Percentiles rank a stretch among this genome's conserved stretches.
Evolutionary conservation across 495 filamentous ascomycete species (phyloP).

Genomic region (Lasiosphaeris hirsuta): DNA sequence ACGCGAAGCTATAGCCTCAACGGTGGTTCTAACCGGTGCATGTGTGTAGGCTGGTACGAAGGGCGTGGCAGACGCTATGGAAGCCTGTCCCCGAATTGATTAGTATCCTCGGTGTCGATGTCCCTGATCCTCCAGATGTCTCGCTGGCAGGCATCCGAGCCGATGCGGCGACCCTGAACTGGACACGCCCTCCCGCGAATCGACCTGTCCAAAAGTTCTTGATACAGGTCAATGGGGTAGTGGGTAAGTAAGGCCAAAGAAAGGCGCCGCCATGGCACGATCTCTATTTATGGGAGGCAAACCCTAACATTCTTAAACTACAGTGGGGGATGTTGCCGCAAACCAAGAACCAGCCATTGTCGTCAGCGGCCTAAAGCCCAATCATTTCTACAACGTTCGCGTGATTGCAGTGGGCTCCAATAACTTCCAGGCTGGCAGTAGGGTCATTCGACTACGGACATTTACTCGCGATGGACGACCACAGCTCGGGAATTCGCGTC

Average conservation of each 20-base stretch:
- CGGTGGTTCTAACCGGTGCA: conserved; percentile 14
- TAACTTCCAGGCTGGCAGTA: conserved; percentile 87
- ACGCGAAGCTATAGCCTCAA: conserved; percentile 1
- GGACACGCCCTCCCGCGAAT: conserved; percentile 75
- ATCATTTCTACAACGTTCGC: conserved; percentile 86
- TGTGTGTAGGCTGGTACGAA: conserved; percentile 65
- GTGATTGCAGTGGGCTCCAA: conserved; percentile 84
- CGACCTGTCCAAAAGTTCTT: conserved; percentile 81
- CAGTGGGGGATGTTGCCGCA: conserved; percentile 79
- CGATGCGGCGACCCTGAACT: conserved; percentile 85
- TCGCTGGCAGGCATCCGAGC: conserved; percentile 87
- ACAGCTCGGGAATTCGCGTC: conserved; percentile 52
- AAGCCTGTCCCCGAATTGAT: conserved; percentile 89
- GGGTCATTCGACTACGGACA: conserved; percentile 76
- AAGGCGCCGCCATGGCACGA: not conserved
- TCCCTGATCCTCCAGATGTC: conserved; percentile 83
- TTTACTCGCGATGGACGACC: conserved; percentile 50
- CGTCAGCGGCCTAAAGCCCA: conserved; percentile 77
- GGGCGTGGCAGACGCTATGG: conserved; percentile 79
- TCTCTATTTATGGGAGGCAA: not conserved
- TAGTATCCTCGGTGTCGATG: conserved; percentile 85
- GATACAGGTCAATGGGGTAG: conserved; percentile 88
- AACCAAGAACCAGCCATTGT: conserved; percentile 85
- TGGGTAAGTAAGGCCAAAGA: conserved; percentile 56
- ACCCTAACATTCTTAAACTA: conserved; percentile 13